phyloP scores from a whole-genome alignment of 1,284 basidiomycete genomes.

The Cutaneotrichosporon sp. region DNA sequence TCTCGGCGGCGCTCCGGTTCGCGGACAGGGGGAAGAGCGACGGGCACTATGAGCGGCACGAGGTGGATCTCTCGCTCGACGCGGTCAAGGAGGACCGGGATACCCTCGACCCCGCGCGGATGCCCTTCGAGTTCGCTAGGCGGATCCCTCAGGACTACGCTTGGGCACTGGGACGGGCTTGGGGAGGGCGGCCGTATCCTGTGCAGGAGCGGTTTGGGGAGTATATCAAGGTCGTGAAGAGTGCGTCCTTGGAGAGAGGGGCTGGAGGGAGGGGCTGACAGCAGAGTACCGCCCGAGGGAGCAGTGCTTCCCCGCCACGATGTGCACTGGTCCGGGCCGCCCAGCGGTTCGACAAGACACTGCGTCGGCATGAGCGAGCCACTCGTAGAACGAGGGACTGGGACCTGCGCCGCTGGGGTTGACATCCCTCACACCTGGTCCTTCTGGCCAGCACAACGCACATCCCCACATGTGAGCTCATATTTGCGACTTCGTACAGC shows the following conservation, averaged over 20 bases:
- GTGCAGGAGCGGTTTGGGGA: slow-evolving; percentile 3
- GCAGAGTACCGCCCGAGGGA: neutral
- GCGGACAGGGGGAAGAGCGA: slow-evolving; percentile 6
- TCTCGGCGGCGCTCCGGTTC: neutral
- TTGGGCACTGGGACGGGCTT: slow-evolving; percentile 7
- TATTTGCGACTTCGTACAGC: too few species aligned
- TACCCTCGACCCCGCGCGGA: slow-evolving; percentile 4
- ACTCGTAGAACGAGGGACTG: too few species aligned
- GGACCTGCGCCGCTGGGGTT: too few species aligned
- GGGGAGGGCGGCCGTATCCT: slow-evolving; percentile 3
- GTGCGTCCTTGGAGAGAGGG: too few species aligned
- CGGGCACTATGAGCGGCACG: slow-evolving; percentile 8
- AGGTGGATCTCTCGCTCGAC: neutral
- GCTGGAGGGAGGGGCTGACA: neutral
- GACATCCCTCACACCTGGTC: too few species aligned
- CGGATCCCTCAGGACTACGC: slow-evolving; percentile 5
- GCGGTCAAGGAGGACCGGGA: slow-evolving; percentile 4
- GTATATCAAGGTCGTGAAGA: slow-evolving; percentile 9
- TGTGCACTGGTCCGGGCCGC: too few species aligned
- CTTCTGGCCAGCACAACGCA: too few species aligned
- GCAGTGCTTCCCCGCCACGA: too few species aligned
- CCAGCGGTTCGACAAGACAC: too few species aligned
- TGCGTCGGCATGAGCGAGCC: too few species aligned
- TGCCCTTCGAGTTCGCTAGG: slow-evolving; percentile 7
- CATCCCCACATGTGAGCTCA: too few species aligned